Evolutionary conservation across 805 yeast species (phyloP), one percentile per base, ranked within the genome.

Genomic region (Wickerhamomyces kurtzmanii): DNA sequence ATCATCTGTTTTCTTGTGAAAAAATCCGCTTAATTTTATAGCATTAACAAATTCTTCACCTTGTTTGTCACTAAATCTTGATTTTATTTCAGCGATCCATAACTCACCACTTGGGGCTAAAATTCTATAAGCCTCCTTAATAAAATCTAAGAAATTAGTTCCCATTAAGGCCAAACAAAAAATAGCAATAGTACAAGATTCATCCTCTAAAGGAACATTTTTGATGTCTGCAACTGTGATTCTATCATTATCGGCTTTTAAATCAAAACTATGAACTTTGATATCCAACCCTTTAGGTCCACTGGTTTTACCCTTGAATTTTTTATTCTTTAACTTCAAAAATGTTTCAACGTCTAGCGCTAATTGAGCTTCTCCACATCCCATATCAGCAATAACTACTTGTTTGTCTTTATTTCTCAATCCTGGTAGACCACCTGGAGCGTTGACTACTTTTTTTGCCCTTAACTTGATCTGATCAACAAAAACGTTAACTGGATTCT

Each of bases 91-190:
- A 3, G 97, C 91, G 26, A 91, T 85, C 98, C 98, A 91, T 26
- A 91, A 57, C 50, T 89, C 95, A 16, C 99, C 97, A 34, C 85
- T 67, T 23, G 95, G 95, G 8, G 85, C 77, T 29, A 91, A 60
- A 12, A 91, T 63, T 45, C 99, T 66, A 47, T 81, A 68, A 1
- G 96, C 97, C 50, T 91, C 99, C 32, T 75, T 65, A 29, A 91
- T 72, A 48, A 91, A 91, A 49, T 91, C 97, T 35, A 87, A 59
- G 49, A 89, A 86, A 49, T 91, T 91, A 4, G 97, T 89, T 4
- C 99, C 98, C 99, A 91, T 91, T 33, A 91, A 62, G 0, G 97
- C 91, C 27, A 91, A 64, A 53, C 98, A 91, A 54, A 87, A 91
- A 5, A 91, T 71, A n/a, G 84, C 98, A 24, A 91, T 65, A 15